phyloP scores from a whole-genome alignment of 2,329 filamentous ascomycete genomes.

The Lomentospora prolificans region DNA sequence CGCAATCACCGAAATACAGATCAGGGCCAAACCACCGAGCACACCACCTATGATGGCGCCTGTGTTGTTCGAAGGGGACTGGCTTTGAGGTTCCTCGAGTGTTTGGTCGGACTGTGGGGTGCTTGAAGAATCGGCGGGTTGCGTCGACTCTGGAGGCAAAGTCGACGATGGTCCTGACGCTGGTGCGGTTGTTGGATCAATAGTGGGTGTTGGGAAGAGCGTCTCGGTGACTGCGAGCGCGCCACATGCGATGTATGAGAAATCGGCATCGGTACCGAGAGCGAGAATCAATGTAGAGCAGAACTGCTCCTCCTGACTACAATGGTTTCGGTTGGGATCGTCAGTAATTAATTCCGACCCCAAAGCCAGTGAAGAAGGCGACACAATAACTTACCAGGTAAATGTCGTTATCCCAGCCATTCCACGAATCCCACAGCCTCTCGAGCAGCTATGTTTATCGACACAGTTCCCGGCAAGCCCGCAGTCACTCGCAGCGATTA shows the following conservation, averaged over 20 bases:
- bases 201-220: constrained; percentile 14
- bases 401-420: constrained; percentile 20
- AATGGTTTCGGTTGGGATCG: constrained; percentile 1
- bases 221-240: constrained; percentile 16
- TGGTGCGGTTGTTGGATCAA: constrained; percentile 1
- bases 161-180: too few species aligned
- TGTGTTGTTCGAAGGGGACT: constrained; percentile 15
- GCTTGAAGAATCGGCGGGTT: background rate
- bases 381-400: constrained; percentile 21
- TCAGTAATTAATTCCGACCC: background rate
- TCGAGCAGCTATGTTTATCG: constrained; percentile 21
- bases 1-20: constrained; percentile 20
- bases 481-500: constrained; percentile 25
- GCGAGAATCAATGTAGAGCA: constrained; percentile 25
- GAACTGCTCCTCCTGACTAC: constrained; percentile 13
- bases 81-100: background rate
- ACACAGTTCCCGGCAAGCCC: constrained; percentile 26
- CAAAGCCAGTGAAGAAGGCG: background rate
- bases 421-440: constrained; percentile 21
- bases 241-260: constrained; percentile 26
- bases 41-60: constrained; percentile 24
- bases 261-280: constrained; percentile 21
- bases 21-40: constrained; percentile 22
- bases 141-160: background rate
- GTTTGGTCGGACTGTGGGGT: background rate